phyloP scores from a whole-genome alignment of 805 yeast species.

The Kluyveromyces nonfermentans region DNA sequence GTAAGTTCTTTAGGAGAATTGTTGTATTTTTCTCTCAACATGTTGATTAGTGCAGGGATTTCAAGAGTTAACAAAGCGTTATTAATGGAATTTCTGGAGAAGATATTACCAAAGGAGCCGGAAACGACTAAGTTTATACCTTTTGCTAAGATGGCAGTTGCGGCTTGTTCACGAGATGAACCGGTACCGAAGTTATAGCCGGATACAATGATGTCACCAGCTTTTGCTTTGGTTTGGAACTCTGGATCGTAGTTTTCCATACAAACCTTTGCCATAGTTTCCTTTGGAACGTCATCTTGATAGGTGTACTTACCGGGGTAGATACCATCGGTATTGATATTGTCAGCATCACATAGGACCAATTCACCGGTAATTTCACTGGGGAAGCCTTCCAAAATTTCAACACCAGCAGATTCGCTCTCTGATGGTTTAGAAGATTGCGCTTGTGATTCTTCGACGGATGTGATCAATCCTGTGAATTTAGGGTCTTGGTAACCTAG shows the following conservation, averaged over 20 bases:
- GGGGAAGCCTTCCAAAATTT: constrained; percentile 87
- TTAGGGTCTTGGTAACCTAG: constrained; percentile 47
- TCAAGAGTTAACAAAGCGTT: constrained; percentile 91
- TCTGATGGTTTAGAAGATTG: constrained; percentile 25
- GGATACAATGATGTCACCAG: constrained; percentile 83
- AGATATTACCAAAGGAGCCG: constrained; percentile 96
- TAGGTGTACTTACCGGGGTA: constrained; percentile 99
- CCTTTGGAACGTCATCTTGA: constrained; percentile 92
- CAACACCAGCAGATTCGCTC: constrained; percentile 41
- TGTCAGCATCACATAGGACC: constrained; percentile 92
- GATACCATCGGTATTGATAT: constrained; percentile 95
- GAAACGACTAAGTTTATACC: constrained; percentile 90
- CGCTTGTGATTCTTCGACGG: constrained; percentile 16
- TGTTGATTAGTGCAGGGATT: constrained; percentile 75
- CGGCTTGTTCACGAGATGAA: constrained; percentile 98
- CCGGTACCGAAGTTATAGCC: constrained; percentile 99
- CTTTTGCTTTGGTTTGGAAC: constrained; percentile 67
- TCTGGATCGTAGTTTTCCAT: constrained; percentile 98
- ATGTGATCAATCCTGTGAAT: constrained; percentile 39
- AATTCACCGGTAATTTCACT: constrained; percentile 81
- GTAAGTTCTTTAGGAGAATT: constrained; percentile 61
- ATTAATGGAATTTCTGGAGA: constrained; percentile 91
- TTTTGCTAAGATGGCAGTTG: constrained; percentile 92
- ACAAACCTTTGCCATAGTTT: constrained; percentile 97
- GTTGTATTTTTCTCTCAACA: constrained; percentile 60